Percentiles rank a stretch among this genome's conserved stretches.
These are phyloP conservation scores for Tylopilus rubrobrunneus DNA, from an alignment of 768 basidiomycete genomes.

Conservation along the genomic window DNA sequence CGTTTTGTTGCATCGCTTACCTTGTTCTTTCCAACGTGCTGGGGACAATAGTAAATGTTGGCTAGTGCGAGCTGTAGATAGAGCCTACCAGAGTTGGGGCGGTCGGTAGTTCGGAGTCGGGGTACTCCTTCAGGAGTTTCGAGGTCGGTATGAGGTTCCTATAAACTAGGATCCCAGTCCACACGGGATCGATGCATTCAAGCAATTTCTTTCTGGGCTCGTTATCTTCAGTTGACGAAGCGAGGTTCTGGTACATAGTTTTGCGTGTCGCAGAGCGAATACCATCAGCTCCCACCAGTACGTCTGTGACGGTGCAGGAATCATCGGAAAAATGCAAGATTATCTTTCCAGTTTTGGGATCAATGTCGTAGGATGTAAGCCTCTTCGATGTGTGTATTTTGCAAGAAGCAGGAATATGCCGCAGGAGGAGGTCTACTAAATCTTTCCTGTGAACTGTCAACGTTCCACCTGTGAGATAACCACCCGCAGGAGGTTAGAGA, in stretches of 20 bases:
- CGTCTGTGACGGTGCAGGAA: constrained; percentile 32
- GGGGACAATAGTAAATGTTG: no score
- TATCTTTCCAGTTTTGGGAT: constrained; percentile 22
- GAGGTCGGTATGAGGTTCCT: constrained; percentile 33
- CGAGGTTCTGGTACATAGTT: constrained; percentile 17
- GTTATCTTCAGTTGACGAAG: constrained; percentile 1
- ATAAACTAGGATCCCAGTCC: constrained; percentile 31
- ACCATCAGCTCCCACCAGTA: constrained; percentile 44
- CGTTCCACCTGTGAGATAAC: constrained; percentile 22
- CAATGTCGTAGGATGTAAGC: neutral
- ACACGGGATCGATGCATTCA: constrained; percentile 19
- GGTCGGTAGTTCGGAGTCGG: constrained; percentile 24
- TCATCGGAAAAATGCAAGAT: constrained; percentile 37
- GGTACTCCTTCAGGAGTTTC: constrained; percentile 8
- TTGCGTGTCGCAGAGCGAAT: constrained; percentile 34
- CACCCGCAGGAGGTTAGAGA: neutral
- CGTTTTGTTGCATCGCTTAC: no score
- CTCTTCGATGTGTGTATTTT: constrained; percentile 33
- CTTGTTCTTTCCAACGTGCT: no score
- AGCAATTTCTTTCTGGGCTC: constrained; percentile 7
- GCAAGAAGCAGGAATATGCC: constrained; percentile 19
- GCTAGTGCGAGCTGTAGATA: neutral
- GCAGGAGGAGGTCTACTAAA: constrained; percentile 31
- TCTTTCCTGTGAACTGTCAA: constrained; percentile 37
- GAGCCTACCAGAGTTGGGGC: constrained; percentile 22